These are phyloP conservation scores for Alternaria incomplexa DNA, from an alignment of 2,329 filamentous ascomycete genomes.

Conservation along the genomic window DNA sequence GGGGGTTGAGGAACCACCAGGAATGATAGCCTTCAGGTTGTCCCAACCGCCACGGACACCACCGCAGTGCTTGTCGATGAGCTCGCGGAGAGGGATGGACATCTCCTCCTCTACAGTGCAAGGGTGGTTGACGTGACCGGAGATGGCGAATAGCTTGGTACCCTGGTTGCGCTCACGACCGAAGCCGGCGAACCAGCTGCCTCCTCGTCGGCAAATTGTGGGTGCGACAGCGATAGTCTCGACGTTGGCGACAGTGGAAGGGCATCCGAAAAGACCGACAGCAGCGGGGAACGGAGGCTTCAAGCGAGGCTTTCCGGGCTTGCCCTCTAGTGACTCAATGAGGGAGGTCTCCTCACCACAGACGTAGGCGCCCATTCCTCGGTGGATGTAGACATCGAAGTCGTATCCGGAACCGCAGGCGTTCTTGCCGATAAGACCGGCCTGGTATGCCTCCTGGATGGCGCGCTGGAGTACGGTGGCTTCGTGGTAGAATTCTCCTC, in stretches of 20 bases:
- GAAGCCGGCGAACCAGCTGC: conserved; percentile 90
- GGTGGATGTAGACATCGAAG: conserved; percentile 96
- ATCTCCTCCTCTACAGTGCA: conserved; percentile 99
- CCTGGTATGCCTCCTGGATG: conserved; percentile 97
- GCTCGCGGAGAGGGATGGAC: conserved; percentile 93
- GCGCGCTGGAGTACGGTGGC: conserved; percentile 90
- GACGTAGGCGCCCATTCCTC: conserved; percentile 95
- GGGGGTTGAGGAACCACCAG: conserved; percentile 94
- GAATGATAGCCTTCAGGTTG: conserved; percentile 93
- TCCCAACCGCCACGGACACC: conserved; percentile 97
- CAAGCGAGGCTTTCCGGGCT: conserved; percentile 96
- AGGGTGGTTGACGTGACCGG: conserved; percentile 98
- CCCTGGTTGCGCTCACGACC: conserved; percentile 95
- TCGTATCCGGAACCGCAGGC: conserved; percentile 96
- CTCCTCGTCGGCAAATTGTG: conserved; percentile 92
- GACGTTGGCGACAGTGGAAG: conserved; percentile 96
- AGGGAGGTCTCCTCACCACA: conserved; percentile 98
- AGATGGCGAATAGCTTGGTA: conserved; percentile 98
- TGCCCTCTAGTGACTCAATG: conserved; percentile 97
- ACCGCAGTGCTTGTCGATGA: conserved; percentile 98
- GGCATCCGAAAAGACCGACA: conserved; percentile 96
- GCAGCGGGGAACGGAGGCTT: conserved; percentile 99
- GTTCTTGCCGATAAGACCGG: conserved; percentile 96
- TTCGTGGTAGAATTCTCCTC: conserved; percentile 97
- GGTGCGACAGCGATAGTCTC: conserved; percentile 95